Evolutionary conservation across 225 moss, liverwort and hornwort species (phyloP).

Genomic region (Pleurozium schreberi): DNA sequence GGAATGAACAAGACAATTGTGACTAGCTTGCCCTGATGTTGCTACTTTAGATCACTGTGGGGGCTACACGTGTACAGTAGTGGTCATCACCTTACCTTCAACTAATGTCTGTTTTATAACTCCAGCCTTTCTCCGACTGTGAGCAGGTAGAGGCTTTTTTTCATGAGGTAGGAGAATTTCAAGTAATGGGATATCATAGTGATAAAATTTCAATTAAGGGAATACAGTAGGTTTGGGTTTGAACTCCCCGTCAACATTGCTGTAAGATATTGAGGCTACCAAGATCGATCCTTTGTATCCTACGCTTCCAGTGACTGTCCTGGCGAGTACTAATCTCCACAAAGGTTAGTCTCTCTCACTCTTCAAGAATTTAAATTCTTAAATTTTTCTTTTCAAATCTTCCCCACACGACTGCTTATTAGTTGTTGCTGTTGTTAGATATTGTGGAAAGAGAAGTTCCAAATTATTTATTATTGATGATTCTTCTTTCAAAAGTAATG

Average conservation of each 20-base stretch:
- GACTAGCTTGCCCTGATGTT: not conserved
- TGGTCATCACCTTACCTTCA: not conserved
- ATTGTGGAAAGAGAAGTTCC: not conserved
- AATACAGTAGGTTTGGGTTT: not conserved
- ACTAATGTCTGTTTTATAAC: not conserved
- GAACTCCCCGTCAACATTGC: conserved; percentile 1
- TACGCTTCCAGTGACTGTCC: not conserved
- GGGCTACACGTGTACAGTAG: not conserved
- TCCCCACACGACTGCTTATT: not conserved
- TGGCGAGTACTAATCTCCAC: not conserved
- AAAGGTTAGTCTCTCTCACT: not conserved
- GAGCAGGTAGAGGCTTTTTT: not conserved
- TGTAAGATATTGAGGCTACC: conserved; percentile 13
- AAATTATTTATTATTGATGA: not conserved
- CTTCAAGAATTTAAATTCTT: no score
- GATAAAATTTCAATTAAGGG: not conserved
- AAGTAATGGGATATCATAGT: not conserved
- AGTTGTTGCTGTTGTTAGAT: not conserved
- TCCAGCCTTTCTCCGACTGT: not conserved
- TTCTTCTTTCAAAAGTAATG: no score
- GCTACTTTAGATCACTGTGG: not conserved
- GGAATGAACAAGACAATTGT: not conserved
- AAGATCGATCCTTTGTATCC: not conserved
- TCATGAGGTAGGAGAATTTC: not conserved
- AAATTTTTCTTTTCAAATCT: not conserved